Evolutionary conservation across 306 rosid species (phyloP), one percentile per base, ranked within the genome.

Genomic region (Arachis hypogaea): DNA sequence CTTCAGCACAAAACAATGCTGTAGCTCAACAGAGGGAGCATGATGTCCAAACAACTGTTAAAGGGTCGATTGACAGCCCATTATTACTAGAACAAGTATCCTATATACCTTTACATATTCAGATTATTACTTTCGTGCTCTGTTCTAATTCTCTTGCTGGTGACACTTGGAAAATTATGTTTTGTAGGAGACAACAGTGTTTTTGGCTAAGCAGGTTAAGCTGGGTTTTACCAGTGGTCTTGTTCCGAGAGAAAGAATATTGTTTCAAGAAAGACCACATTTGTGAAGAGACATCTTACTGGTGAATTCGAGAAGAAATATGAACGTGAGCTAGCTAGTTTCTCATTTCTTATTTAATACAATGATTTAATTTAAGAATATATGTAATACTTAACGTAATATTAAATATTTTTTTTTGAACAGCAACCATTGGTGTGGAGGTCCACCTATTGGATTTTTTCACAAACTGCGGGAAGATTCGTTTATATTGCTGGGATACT

Each of bases 401-500:
- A 0, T 57, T 67, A 14, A 14, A 11, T 71, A 59, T 72, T 65
- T 8, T 46, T 46, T 7, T 1, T 54, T 7, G 0, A 3, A 57
- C 81, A 90, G 93, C 96, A 7, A 90, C 96, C 3, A 90, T 90
- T 49, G 93, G 96, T 36, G 96, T 90, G 58, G 96, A 90, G 57
- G 96, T 90, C 4, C 96, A 88, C 44, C 96, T 91, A 0, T 55
- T 90, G 76, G 96, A 90, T 69, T 90, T 90, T 9, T 88, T 86
- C 81, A 90, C 93, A 0, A 90, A 88, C 84, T 90, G 93, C 57
- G 96, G 93, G 11, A 86, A 88, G 50, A 80, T 90, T 68, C 85
- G 96, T 0, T 90, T 90, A 76, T 86, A 88, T 67, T 90, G 96
- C 79, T 90, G 96, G 96, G 93, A 90, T 69, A 89, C 92, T 2